phyloP scores from a whole-genome alignment of 768 basidiomycete species.

The Trametes cubensis region DNA sequence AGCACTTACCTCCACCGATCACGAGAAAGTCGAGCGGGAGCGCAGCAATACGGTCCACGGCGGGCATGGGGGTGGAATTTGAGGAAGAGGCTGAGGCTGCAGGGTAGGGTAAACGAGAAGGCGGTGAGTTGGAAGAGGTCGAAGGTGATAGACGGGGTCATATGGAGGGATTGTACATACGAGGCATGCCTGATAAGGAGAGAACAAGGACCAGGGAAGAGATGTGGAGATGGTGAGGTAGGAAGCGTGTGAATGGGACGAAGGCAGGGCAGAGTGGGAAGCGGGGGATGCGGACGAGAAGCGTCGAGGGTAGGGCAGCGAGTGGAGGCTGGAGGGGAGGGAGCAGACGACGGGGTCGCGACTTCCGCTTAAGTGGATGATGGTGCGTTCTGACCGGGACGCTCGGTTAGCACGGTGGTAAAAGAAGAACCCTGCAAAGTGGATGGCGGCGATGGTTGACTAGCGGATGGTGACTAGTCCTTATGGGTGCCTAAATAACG shows the following conservation, averaged over 20 bases:
- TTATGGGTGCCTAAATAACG: no score
- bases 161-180: slow-evolving; percentile 1
- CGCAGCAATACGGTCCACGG: slow-evolving; percentile 30
- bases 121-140: neutral
- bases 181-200: slow-evolving; percentile 8
- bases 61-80: slow-evolving; percentile 21
- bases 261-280: neutral
- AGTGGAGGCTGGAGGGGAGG: slow-evolving; percentile 1
- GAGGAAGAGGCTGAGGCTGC: slow-evolving; percentile 10
- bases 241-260: neutral
- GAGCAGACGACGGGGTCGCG: slow-evolving; percentile 1
- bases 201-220: neutral
- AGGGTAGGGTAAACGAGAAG: neutral
- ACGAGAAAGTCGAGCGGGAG: slow-evolving; percentile 46
- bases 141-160: slow-evolving; percentile 2
- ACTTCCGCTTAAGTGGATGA: slow-evolving; percentile 12
- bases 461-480: no score
- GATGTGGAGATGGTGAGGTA: neutral
- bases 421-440: neutral
- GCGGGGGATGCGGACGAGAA: slow-evolving; percentile 5
- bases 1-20: slow-evolving; percentile 47
- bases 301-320: neutral
- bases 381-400: slow-evolving; percentile 3
- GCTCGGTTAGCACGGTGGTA: slow-evolving; percentile 11
- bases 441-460: neutral